Base-by-base conservation (phyloP, 2,329 filamentous ascomycete species). In the Colletotrichum sp. region DNA sequence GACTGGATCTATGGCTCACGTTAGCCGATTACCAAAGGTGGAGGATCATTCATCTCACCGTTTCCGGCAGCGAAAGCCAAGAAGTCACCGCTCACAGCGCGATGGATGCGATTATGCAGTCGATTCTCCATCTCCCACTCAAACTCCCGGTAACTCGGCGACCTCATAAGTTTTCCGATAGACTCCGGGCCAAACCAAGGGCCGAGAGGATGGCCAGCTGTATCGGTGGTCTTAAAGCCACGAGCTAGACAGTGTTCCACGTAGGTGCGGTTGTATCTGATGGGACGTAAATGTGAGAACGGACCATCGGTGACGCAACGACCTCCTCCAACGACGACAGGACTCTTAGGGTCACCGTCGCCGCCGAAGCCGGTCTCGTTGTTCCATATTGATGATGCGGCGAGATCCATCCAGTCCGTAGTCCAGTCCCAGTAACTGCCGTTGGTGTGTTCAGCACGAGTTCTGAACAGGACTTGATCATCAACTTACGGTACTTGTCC, bases 231-330 rank as follows among this genome's bases (percentile, higher is more conserved):
- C 28, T 49, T 44, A 1, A 68, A 68, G 8, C 65, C 65, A 10
- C 65, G 28, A 9, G 65, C 24, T 12, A 77, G 21, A 67, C 76
- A 77, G 28, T 78, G 77, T 15, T 28, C 24, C 8, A 44, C 16
- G 26, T 52, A 57, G 6, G 52, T 72, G 28, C 77, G 77, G 34
- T 78, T 75, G 65, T 77, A 78, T n/a, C 71, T n/a, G 12, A 75
- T 49, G 21, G 77, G 75, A 12, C 75, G 75, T 32, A 79, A 59
- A 13, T 79, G 57, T 5, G 72, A 52, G 65, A 79, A 79, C 9
- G 78, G 78, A 3, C 74, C 72, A 68, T 70, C 69, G 26, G 63
- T 57, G 10, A 79, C 63, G 57, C 39, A 49, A 49, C 39, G 39
- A n/a, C 39, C 39, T 49, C 39, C 39, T 49, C 39, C 18, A 12